These are phyloP conservation scores for Ceratobasidium sp. DNA, from an alignment of 1,284 basidiomycete genomes.

Conservation along the genomic window DNA sequence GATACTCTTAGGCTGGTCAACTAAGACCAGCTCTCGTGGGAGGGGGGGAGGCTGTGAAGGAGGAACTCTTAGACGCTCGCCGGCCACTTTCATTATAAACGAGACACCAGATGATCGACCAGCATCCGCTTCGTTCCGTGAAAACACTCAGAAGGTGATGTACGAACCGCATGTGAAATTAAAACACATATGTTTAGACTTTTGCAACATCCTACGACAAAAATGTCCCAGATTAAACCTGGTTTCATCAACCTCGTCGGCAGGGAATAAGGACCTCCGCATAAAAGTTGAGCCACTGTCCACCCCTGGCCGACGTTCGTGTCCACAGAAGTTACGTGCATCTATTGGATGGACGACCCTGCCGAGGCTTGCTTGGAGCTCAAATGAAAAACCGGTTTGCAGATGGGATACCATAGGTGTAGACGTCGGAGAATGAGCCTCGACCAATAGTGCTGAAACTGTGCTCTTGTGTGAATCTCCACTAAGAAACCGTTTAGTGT, in stretches of 20 bases:
- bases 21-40: background rate
- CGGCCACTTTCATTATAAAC: background rate
- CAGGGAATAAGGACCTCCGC: too few relatives aligned
- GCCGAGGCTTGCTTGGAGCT: background rate
- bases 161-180: slow-evolving; percentile 3
- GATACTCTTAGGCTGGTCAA: background rate
- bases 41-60: background rate
- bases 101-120: too few relatives aligned
- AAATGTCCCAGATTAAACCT: background rate
- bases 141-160: background rate
- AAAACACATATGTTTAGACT: background rate
- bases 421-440: too few relatives aligned
- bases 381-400: background rate
- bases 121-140: background rate
- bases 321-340: background rate
- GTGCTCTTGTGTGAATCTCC: too few relatives aligned
- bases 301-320: background rate
- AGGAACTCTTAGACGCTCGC: background rate
- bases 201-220: background rate
- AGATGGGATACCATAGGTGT: background rate
- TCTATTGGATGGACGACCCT: background rate
- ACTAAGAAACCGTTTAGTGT: too few relatives aligned
- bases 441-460: too few relatives aligned
- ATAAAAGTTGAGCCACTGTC: background rate
- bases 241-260: background rate